These are phyloP conservation scores for Tetradesmus lagerheimii DNA, from an alignment of 139 green algal genomes.

Conservation along the genomic window DNA sequence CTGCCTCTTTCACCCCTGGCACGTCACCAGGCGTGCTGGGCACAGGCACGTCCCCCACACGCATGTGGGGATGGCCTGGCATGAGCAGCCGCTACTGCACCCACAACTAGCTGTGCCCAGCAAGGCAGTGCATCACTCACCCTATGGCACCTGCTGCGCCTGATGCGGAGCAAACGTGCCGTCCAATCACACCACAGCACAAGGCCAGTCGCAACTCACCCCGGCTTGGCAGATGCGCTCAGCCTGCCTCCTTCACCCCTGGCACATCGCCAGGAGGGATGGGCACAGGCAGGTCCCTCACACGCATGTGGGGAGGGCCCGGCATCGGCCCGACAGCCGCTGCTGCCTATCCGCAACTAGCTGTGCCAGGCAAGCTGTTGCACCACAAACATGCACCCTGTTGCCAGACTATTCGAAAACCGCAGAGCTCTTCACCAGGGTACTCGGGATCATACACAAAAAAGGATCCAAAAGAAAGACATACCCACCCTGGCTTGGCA, in stretches of 20 bases:
- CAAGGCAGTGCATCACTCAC: too few species aligned
- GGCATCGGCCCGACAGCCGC: too few species aligned
- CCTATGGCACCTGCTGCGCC: too few species aligned
- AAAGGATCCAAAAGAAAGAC: too few species aligned
- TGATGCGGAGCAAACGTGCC: too few species aligned
- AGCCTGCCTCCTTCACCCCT: constrained; percentile 89
- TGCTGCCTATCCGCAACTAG: neutral
- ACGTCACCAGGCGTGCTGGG: constrained; percentile 60
- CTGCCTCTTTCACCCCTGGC: constrained; percentile 88
- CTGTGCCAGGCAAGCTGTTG: neutral
- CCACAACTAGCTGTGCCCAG: too few species aligned
- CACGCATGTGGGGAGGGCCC: constrained; percentile 7
- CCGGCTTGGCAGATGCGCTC: constrained; percentile 50
- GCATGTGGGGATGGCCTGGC: too few species aligned
- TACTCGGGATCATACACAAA: too few species aligned
- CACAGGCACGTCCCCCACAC: neutral
- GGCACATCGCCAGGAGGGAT: constrained; percentile 71
- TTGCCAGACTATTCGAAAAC: too few species aligned
- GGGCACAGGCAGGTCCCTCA: neutral
- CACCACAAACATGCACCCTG: neutral
- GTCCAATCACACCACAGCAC: neutral
- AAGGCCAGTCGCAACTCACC: neutral
- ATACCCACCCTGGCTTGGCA: neutral
- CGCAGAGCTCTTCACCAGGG: too few species aligned
- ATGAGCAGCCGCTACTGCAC: too few species aligned